These are phyloP conservation scores for Pichia californica DNA, from an alignment of 805 yeast species.

Conservation along the genomic window DNA sequence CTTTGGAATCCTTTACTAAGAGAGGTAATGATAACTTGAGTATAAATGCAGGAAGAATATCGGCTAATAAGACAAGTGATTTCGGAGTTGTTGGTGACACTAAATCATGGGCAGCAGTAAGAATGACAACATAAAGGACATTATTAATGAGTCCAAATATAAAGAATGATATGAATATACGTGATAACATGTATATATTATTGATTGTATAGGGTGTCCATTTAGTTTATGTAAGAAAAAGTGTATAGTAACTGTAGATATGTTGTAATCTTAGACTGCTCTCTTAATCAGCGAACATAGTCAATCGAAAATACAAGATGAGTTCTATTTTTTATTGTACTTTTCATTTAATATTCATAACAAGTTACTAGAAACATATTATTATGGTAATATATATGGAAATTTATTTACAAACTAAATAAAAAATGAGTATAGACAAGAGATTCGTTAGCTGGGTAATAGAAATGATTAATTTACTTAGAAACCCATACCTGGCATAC, in stretches of 20 bases:
- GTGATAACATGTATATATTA: background rate
- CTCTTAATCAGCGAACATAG: no score
- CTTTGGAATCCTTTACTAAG: slow-evolving; percentile 55
- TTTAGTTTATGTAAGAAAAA: no score
- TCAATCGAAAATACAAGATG: no score
- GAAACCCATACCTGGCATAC: slow-evolving; percentile 40
- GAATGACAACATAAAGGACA: slow-evolving; percentile 82
- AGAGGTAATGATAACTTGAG: slow-evolving; percentile 75
- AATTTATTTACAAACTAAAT: background rate
- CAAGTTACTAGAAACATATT: no score
- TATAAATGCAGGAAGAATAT: slow-evolving; percentile 74
- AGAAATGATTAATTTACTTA: slow-evolving; percentile 4
- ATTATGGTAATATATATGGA: no score
- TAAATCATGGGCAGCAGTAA: slow-evolving; percentile 87
- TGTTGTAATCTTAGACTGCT: no score
- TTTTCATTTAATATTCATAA: no score
- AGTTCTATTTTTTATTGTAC: no score
- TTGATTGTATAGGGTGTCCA: no score
- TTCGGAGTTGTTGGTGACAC: slow-evolving; percentile 83
- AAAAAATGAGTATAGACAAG: background rate
- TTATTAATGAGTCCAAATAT: slow-evolving; percentile 83
- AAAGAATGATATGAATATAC: slow-evolving; percentile 46
- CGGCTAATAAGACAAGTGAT: slow-evolving; percentile 78
- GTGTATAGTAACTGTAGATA: no score
- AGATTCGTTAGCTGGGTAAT: no score